Base-by-base conservation (phyloP, 2,329 filamentous ascomycete genomes). In the Colletotrichum chlorophyti region DNA sequence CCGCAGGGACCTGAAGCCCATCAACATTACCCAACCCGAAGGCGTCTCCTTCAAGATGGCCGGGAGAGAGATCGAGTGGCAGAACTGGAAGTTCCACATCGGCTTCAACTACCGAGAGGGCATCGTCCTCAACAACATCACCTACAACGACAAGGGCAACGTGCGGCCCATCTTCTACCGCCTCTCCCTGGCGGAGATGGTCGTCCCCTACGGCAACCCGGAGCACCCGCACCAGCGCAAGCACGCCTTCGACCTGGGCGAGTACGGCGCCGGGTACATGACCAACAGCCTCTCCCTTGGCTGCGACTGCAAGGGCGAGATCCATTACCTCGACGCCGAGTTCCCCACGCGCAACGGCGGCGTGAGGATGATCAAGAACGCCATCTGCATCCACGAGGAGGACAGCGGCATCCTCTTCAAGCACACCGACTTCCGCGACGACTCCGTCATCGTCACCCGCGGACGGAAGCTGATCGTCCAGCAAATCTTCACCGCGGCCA, bases 61-160 rank as follows among this genome's bases (percentile, higher is more conserved):
- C 3, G 91, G 91, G 1, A 79, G 91, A 10, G 84, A 85, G 41
- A 82, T 97, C 47, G 85, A 87, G 64, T 97, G 93, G 93, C 93
- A 96, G 73, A 96, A 96, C 70, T 97, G 92, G 90, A 94, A 85
- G 67, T 85, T 97, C 64, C 93, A 97, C 72, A 85, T 97, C 58
- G 93, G 93, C 21, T 97, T 97, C 83, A 97, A 96, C 80, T 95
- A 97, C 77, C 85, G 91, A 23, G 93, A 97, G 75, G 93, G 93
- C 19, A 89, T 97, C 65, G 90, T 97, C 2, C 80, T 97, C 6
- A 95, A 91, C 74, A 92, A 97, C 76, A 93, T 97, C 70, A 91
- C 88, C 3, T 96, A 90, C 76, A 93, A 92, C 66, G 93, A 97
- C 75, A 91, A 91, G 73, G 88, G 91, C 41, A 88, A 78, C 38